These are phyloP conservation scores for Boletus rubropictus DNA, from an alignment of 768 basidiomycete genomes.

Conservation along the genomic window DNA sequence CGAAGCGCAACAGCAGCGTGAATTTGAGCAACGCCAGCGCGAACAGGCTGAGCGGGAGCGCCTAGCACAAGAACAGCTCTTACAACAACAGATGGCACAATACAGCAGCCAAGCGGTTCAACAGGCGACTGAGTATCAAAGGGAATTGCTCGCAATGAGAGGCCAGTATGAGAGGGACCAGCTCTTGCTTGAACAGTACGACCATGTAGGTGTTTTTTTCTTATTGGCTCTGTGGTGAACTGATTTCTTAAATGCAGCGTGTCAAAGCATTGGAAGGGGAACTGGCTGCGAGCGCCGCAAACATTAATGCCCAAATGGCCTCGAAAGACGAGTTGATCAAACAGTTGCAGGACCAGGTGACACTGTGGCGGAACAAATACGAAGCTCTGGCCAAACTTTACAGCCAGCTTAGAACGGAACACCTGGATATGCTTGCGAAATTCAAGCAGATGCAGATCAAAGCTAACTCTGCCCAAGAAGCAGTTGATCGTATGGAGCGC, in stretches of 20 bases:
- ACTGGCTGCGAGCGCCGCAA: constrained; percentile 63
- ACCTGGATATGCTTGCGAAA: constrained; percentile 94
- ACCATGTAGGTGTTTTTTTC: constrained; percentile 51
- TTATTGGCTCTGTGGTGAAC: background rate
- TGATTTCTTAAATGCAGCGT: constrained; percentile 45
- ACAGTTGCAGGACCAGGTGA: constrained; percentile 95
- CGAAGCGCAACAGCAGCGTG: constrained; percentile 73
- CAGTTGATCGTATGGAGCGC: constrained; percentile 95
- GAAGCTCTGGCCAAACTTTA: constrained; percentile 98
- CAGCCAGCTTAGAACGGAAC: constrained; percentile 95
- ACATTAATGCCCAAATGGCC: constrained; percentile 77
- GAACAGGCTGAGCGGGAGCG: constrained; percentile 87
- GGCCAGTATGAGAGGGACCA: constrained; percentile 98
- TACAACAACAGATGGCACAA: constrained; percentile 78
- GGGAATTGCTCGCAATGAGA: constrained; percentile 86
- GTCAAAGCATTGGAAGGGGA: constrained; percentile 95
- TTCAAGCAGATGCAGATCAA: constrained; percentile 97
- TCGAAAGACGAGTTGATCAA: constrained; percentile 95
- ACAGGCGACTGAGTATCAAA: constrained; percentile 77
- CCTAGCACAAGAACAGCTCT: constrained; percentile 81
- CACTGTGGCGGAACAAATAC: constrained; percentile 96
- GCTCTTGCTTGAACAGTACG: constrained; percentile 95
- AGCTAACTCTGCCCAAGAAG: constrained; percentile 97
- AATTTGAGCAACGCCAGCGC: constrained; percentile 84
- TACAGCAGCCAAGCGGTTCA: constrained; percentile 72